Conservation (phyloP, 2,329 filamentous ascomycete genomes). For the Knufia fluminis region DNA sequence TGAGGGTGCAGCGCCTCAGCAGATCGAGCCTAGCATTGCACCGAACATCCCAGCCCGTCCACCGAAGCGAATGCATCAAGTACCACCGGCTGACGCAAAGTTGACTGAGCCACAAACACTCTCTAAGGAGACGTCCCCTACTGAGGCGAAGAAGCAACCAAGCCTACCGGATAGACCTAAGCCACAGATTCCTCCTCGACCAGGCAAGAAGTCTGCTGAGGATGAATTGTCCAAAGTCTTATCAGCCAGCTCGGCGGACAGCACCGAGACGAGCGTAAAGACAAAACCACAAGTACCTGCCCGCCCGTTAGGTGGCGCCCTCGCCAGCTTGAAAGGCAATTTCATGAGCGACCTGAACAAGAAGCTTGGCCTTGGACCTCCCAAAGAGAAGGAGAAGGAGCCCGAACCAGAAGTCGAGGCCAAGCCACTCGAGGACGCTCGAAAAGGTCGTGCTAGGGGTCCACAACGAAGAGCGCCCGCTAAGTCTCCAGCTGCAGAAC, state of each 20-base stretch:
- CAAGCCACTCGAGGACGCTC: conserved; percentile 73
- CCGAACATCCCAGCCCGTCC: conserved; percentile 25
- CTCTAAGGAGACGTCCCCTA: conserved; percentile 33
- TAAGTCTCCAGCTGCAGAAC: conserved; percentile 34
- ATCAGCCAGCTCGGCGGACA: conserved; percentile 34
- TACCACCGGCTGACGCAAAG: conserved; percentile 26
- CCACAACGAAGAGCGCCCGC: conserved; percentile 66
- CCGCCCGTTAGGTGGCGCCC: conserved; percentile 68
- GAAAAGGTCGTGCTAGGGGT: conserved; percentile 82
- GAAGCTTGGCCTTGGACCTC: conserved; percentile 77
- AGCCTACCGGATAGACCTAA: conserved; percentile 51
- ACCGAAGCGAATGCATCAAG: conserved; percentile 27
- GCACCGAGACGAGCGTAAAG: conserved; percentile 43
- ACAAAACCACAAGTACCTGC: conserved; percentile 76
- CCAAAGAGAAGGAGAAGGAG: conserved; percentile 57
- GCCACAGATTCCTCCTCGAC: conserved; percentile 57
- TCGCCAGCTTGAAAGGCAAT: conserved; percentile 79
- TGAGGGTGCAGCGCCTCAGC: conserved; percentile 17
- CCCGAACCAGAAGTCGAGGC: conserved; percentile 55
- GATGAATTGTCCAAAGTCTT: conserved; percentile 29
- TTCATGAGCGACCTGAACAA: conserved; percentile 93
- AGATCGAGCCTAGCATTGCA: conserved; percentile 18
- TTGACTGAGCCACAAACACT: conserved; percentile 28
- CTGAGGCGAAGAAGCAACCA: conserved; percentile 43
- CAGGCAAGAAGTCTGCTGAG: conserved; percentile 43